Base-by-base conservation (phyloP, 805 yeast genomes). In the Saccharomycopsis babjevae region DNA sequence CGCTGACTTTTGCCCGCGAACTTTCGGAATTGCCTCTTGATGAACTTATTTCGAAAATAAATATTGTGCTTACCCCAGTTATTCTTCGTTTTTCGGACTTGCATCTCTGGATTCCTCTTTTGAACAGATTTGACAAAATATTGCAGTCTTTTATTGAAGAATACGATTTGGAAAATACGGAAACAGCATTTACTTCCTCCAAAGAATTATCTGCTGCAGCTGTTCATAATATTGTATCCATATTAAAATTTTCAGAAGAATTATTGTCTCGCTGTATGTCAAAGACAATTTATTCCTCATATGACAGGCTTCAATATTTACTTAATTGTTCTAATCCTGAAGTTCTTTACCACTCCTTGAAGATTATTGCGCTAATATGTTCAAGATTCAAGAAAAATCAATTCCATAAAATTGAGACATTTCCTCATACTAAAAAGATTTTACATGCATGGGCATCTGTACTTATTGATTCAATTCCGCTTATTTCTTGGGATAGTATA, bases 111-210 rank as follows among this genome's bases (percentile, higher is more conserved):
- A 81, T 88, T 34, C 80, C 86, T 0, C 83, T 89, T 1, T 75
- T 93, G 66, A 87, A 90, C 70, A 77, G 85, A 66, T 83, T 92
- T 68, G 97, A 92, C 69, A 78, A 76, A 13, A 77, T 89, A 6
- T 73, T 89, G 59, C 87, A 83, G 58, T 66, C 68, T 3, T 74
- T 79, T 25, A 79, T 87, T 16, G 72, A 72, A 7, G 82, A 82
- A 63, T 86, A 89, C 67, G 75, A 73, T 10, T 64, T 64, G n/a
- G 39, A 30, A 16, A 13, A 22, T 13, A 25, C 52, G 2, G 18
- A 54, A 16, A 56, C 58, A 7, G 34, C 58, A 3, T 30, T 13
- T 58, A 79, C 83, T 3, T 77, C 72, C 54, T 77, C 88, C 20
- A 72, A 72, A 32, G 74, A 74, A 16, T 75, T 88, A 61, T 68